Evolutionary conservation across 2,329 filamentous ascomycete genomes (phyloP).

Genomic region (Epichloe aotearoae): DNA sequence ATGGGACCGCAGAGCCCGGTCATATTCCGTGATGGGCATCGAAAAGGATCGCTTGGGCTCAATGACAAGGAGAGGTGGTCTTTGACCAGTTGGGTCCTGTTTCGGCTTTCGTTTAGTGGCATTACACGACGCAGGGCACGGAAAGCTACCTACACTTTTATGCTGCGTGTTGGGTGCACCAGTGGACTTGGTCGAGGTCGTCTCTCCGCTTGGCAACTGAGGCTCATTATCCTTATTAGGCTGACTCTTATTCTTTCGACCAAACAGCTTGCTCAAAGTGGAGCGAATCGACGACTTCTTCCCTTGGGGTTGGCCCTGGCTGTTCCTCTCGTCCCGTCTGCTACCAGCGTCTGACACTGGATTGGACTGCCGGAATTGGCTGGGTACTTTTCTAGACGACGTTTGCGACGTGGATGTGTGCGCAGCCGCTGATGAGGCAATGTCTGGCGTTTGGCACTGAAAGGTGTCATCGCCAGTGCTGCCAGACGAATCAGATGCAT

Average conservation of each 20-base stretch:
- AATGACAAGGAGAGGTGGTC: slow-evolving; percentile 20
- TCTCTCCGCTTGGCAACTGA: background rate
- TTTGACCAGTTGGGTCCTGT: slow-evolving; percentile 24
- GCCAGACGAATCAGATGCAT: background rate
- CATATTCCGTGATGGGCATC: slow-evolving; percentile 46
- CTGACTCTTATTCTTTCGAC: slow-evolving; percentile 38
- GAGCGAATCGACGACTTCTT: slow-evolving; percentile 46
- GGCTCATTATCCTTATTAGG: slow-evolving; percentile 4
- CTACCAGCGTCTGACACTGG: slow-evolving; percentile 6
- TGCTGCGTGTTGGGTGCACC: slow-evolving; percentile 20
- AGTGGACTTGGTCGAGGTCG: background rate
- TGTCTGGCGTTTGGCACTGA: background rate
- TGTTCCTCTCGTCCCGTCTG: slow-evolving; percentile 7
- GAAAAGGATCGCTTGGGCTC: slow-evolving; percentile 44
- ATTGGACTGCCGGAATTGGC: slow-evolving; percentile 5
- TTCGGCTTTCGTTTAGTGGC: background rate
- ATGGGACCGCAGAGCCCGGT: slow-evolving; percentile 47
- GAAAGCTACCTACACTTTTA: slow-evolving; percentile 32
- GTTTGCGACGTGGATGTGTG: background rate
- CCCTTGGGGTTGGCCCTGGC: slow-evolving; percentile 25
- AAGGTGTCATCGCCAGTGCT: background rate
- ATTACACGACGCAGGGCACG: background rate
- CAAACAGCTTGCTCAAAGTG: slow-evolving; percentile 44
- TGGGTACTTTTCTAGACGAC: background rate
- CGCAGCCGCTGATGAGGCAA: background rate